Evolutionary conservation across 768 basidiomycete species (phyloP).

Genomic region (Amanita rubescens): DNA sequence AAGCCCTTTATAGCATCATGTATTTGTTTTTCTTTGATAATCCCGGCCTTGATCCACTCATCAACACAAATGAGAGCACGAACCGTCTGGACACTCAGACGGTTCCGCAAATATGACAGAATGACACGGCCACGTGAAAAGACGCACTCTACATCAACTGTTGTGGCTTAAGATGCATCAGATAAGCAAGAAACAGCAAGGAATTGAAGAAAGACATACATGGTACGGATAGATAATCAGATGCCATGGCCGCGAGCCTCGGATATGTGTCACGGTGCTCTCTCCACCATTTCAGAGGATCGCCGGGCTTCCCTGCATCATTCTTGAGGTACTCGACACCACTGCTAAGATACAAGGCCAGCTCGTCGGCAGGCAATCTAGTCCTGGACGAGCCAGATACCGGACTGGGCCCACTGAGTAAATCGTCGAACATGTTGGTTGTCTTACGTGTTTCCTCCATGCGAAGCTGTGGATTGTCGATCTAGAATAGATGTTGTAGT

Average conservation of each 20-base stretch:
- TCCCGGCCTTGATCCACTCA: not conserved
- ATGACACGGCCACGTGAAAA: not conserved
- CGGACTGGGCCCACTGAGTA: no score
- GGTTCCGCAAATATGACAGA: not conserved
- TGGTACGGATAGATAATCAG: not conserved
- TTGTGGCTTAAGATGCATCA: not conserved
- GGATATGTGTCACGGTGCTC: not conserved
- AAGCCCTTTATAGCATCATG: no score
- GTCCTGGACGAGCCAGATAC: no score
- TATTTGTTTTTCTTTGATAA: not conserved
- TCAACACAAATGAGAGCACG: not conserved
- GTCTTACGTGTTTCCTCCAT: no score
- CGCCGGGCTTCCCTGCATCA: not conserved
- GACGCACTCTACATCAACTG: not conserved
- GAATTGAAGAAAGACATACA: no score
- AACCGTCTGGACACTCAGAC: not conserved
- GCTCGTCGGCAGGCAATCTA: no score
- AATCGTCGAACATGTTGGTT: no score
- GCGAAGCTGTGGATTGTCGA: no score
- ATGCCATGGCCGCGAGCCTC: not conserved
- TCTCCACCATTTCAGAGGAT: not conserved
- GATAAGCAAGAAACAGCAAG: no score
- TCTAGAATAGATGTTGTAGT: no score
- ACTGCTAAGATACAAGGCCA: no score
- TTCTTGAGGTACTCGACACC: not conserved